phyloP scores from a whole-genome alignment of 306 rosid genomes.

The Betula pendula region DNA sequence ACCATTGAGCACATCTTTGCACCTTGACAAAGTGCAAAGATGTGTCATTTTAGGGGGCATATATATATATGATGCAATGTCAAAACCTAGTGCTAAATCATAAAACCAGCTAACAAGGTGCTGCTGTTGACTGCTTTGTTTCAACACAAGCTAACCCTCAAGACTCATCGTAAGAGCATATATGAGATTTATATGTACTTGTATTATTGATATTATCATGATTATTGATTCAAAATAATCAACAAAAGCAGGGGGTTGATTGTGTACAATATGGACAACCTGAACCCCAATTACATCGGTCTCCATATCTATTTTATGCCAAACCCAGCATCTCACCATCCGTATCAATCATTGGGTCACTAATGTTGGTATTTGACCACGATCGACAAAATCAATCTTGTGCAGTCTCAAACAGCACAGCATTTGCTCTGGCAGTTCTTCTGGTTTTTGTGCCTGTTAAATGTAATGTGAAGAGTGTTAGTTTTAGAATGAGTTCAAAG shows the following conservation, averaged over 20 bases:
- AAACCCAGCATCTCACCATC: constrained; percentile 17
- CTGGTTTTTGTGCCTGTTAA: constrained; percentile 82
- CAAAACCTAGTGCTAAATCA: background rate
- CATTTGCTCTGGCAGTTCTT: constrained; percentile 89
- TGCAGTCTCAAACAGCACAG: constrained; percentile 86
- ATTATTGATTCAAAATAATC: background rate
- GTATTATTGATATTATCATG: background rate
- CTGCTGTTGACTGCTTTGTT: background rate
- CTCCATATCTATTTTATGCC: background rate
- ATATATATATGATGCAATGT: background rate
- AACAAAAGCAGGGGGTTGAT: background rate
- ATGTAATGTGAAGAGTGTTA: background rate
- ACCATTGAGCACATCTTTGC: too few relatives aligned
- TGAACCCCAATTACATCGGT: background rate
- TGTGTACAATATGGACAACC: background rate
- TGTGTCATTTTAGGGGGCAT: background rate
- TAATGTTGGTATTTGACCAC: constrained; percentile 67
- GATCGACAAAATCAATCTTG: constrained; percentile 76
- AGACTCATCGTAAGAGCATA: background rate
- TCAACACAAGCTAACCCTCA: background rate
- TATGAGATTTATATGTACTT: background rate
- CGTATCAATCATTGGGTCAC: constrained; percentile 47
- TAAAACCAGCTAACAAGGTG: background rate
- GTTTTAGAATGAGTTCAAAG: constrained; percentile 13
- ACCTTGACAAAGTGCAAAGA: too few relatives aligned